phyloP scores from a whole-genome alignment of 805 yeast genomes.

The Candida yuanshanica region DNA sequence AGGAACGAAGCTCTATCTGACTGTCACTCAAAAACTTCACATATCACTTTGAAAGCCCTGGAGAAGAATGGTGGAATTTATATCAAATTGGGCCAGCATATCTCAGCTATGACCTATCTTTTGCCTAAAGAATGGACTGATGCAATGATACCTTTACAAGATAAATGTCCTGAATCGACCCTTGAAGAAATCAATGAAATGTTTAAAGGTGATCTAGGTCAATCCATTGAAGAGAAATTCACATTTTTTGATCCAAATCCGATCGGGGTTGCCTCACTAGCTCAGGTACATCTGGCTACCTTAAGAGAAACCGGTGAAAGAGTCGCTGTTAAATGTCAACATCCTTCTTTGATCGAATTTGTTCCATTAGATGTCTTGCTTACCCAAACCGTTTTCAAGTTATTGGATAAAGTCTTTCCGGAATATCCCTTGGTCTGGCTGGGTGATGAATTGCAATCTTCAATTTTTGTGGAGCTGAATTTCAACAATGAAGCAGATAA shows the following conservation, averaged over 20 bases:
- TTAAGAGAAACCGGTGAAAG: constrained; percentile 50
- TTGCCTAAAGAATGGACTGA: constrained; percentile 93
- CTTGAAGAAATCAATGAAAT: constrained; percentile 60
- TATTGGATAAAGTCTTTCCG: constrained; percentile 78
- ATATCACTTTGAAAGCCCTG: constrained; percentile 70
- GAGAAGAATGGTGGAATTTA: constrained; percentile 88
- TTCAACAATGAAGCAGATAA: constrained; percentile 83
- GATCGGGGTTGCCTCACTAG: constrained; percentile 92
- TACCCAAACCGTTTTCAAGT: constrained; percentile 67
- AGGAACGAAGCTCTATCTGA: constrained; percentile 47
- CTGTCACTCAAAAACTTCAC: constrained; percentile 75
- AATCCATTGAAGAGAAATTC: constrained; percentile 56
- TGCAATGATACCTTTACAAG: constrained; percentile 90
- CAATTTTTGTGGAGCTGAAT: constrained; percentile 88
- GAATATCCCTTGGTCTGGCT: constrained; percentile 93
- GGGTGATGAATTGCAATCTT: constrained; percentile 84
- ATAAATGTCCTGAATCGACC: constrained; percentile 79
- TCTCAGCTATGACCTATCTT: constrained; percentile 86
- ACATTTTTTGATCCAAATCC: constrained; percentile 64
- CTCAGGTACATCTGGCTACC: constrained; percentile 86
- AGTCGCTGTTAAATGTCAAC: constrained; percentile 95
- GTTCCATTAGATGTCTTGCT: constrained; percentile 85
- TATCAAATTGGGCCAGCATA: constrained; percentile 92
- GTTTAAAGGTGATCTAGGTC: constrained; percentile 65
- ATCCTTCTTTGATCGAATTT: constrained; percentile 78